Evolutionary conservation across 768 basidiomycete species (phyloP), one percentile per base, ranked within the genome.

Genomic region (Cystofilobasidium bisporidii): DNA sequence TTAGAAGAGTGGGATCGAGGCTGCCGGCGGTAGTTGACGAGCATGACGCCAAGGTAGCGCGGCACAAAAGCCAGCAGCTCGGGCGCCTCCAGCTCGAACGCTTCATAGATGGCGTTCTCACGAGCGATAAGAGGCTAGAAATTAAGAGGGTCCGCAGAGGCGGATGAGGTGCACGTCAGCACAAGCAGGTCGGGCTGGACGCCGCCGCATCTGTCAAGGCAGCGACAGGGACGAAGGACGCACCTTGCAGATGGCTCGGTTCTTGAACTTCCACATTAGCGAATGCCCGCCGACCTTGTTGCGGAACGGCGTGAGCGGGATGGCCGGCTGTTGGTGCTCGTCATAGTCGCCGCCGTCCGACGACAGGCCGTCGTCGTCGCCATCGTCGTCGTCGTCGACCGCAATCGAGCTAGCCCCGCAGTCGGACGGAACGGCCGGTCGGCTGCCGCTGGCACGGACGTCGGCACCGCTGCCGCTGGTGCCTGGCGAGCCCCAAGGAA

Each of bases 271-370:
- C 79, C 98, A 98, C 73, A 99, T 96, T 65, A 91, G 88, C 71
- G 85, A 90, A 76, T 99, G 96, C 3, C 96, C 96, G 48, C 96
- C 96, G 36, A 99, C 96, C 78, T 98, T 93, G 73, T 99, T 96
- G 59, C 89, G 86, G 79, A 97, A 99, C 8, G 96, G 96, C 58
- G 88, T 85, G 11, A 99, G 80, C 40, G 93, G 94, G 58, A 99
- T 91, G 67, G 92, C 77, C 70, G 79, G 72, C 32, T 71, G 70
- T 53, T 66, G 40, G 61, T 43, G 14, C 64, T 65, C 59, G 26
- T 68, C 71, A 24, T 58, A 63, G 38, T 67, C 53, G 53, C 53
- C 53, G 30, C 53, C 53, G 30, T 56, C 53, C 28, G 53, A 56
- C 18, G 53, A 56, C 15, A 32, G 30, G 20, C 15, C 53, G 30